These are phyloP conservation scores for Ophiobolus disseminans DNA, from an alignment of 2,329 filamentous ascomycete species.

Conservation along the genomic window DNA sequence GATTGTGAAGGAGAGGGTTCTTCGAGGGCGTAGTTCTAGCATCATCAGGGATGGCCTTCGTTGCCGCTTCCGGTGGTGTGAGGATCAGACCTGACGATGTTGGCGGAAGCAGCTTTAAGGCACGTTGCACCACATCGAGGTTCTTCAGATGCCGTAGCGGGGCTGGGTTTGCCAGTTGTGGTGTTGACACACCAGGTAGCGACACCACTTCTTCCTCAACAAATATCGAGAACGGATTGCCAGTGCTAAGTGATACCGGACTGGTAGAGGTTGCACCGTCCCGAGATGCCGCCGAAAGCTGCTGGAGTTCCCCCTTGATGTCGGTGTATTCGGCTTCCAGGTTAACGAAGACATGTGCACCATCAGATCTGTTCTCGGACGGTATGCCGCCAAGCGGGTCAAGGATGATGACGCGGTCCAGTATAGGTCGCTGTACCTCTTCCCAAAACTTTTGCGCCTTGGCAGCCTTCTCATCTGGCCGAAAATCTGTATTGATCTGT, in stretches of 20 bases:
- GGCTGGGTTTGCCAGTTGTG: conserved; percentile 21
- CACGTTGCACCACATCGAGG: conserved; percentile 72
- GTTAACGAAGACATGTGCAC: conserved; percentile 86
- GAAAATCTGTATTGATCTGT: conserved; percentile 1
- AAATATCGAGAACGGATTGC: conserved; percentile 56
- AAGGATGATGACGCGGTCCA: conserved; percentile 88
- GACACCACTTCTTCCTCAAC: conserved; percentile 37
- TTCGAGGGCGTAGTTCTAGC: conserved; percentile 66
- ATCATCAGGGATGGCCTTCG: conserved; percentile 48
- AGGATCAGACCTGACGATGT: conserved; percentile 89
- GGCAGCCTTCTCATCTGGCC: neutral
- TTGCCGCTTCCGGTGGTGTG: conserved; percentile 82
- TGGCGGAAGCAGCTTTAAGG: conserved; percentile 78
- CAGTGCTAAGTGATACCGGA: conserved; percentile 33
- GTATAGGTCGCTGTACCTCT: conserved; percentile 46
- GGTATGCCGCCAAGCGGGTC: conserved; percentile 89
- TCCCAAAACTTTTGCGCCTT: neutral
- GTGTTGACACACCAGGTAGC: conserved; percentile 18
- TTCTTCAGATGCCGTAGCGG: conserved; percentile 68
- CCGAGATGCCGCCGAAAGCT: conserved; percentile 23
- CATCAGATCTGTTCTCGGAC: conserved; percentile 63
- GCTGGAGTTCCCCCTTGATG: conserved; percentile 68
- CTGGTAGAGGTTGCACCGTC: conserved; percentile 11
- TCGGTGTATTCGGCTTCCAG: conserved; percentile 84
- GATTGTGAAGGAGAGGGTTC: conserved; percentile 93